Evolutionary conservation across 495 filamentous ascomycete species (phyloP), one percentile per base, ranked within the genome.

Genomic region (Talaromyces thailandensis): DNA sequence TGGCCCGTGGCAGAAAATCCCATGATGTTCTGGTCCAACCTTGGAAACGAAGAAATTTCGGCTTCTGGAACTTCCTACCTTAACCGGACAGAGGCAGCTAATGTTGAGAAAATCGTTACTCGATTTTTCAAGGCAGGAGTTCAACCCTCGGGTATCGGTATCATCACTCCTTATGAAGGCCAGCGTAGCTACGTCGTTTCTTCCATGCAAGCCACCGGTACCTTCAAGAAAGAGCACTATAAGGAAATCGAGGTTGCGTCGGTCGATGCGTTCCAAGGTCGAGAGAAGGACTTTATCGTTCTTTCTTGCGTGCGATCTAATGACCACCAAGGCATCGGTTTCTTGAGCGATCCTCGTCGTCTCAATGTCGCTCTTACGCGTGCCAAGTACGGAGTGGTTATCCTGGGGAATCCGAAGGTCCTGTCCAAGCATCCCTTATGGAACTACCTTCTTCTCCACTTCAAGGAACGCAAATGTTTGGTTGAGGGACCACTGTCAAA

Each of bases 21-120:
- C 8, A 99, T 99, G 94, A 98, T 98, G 94, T 99, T 99, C 79
- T 99, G 94, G 94, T 95, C 93, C 7, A 98, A 98, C 70, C 78
- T 97, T 51, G 94, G 94, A 59, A 96, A 94, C 62, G 94, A 99
- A 71, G 94, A 99, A 72, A 98, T 99, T 60, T 96, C 92, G 50
- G 94, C 95, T 0, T 96, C 92, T 9, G 95, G 94, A 68, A 99
- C 95, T 1, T 97, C 93, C 8, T 99, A 98, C 70, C 86, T 99
- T 56, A 99, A 99, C 72, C 89, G 94, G 53, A 98, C 95, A 3
- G 94, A 99, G 71, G 92, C 94, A 8, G 88, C 91, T 9, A 98
- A 98, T 66, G 95, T 98, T 40, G 94, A 98, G 76, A 98, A 98
- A 79, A 92, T 96, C 65, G 89, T 98, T 50, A 96, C 93, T 5